Percentiles rank a stretch among this genome's conserved stretches.
phyloP scores from a whole-genome alignment of 176 grass and related monocot genomes.

The Oryza glumipatula region DNA sequence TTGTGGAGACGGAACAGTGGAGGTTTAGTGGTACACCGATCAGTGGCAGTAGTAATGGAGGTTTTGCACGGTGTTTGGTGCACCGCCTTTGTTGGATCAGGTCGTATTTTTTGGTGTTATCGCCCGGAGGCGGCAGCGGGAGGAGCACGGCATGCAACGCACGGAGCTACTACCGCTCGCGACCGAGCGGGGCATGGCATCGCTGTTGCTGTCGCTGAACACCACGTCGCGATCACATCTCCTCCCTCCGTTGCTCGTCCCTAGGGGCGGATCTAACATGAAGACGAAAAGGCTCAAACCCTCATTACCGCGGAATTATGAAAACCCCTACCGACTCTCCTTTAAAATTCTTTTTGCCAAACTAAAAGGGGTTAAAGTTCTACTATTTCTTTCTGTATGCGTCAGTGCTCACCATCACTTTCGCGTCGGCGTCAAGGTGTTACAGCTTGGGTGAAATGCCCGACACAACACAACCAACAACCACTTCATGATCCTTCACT shows the following conservation, averaged over 20 bases:
- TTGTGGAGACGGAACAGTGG: background rate
- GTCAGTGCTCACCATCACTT: background rate
- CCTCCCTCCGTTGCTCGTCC: background rate
- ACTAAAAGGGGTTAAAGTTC: no score
- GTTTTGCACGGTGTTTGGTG: constrained; percentile 39
- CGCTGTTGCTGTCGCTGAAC: background rate
- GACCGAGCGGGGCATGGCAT: no score
- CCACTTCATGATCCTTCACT: no score
- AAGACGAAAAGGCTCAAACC: no score
- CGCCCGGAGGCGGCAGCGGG: constrained; percentile 4
- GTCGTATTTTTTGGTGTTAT: background rate
- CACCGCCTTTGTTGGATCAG: constrained; percentile 32
- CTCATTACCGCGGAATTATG: no score
- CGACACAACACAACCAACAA: no score
- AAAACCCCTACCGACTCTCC: no score
- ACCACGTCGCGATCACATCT: background rate
- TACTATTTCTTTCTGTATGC: no score
- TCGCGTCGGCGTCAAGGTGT: background rate
- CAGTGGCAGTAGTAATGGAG: constrained; percentile 4
- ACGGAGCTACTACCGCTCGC: background rate
- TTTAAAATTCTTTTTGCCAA: no score
- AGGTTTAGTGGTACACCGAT: background rate
- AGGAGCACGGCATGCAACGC: constrained; percentile 7
- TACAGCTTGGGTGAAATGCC: background rate
- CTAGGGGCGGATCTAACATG: no score